A percentile compares a stretch with the other conserved stretches of the same genome.
These are phyloP conservation scores for Ophiosphaerella narmari DNA, from an alignment of 2,329 filamentous ascomycete species.

Conservation along the genomic window DNA sequence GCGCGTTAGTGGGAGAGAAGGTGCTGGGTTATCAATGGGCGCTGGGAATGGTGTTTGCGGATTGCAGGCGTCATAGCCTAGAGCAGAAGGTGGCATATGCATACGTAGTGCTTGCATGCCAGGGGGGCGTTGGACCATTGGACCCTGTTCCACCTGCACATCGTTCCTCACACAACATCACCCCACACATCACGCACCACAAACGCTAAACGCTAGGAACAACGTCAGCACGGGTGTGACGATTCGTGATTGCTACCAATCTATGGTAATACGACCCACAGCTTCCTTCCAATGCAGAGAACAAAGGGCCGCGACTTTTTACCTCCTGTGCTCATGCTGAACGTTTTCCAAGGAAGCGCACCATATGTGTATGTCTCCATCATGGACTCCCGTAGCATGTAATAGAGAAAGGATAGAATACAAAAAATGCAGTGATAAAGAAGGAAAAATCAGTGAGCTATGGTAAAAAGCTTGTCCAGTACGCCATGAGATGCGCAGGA, in stretches of 20 bases:
- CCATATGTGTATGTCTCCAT: conserved; percentile 17
- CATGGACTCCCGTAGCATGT: conserved; percentile 22
- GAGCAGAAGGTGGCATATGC: conserved; percentile 5
- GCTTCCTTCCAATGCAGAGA: conserved; percentile 1
- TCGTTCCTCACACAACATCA: neutral
- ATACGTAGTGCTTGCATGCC: neutral
- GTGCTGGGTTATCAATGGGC: neutral
- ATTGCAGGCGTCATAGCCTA: conserved; percentile 7
- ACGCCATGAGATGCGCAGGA: conserved; percentile 39
- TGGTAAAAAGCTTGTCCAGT: conserved; percentile 14
- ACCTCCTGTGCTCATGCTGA: conserved; percentile 11
- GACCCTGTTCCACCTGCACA: neutral
- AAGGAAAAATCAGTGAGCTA: conserved; percentile 8
- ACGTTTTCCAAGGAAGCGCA: conserved; percentile 20
- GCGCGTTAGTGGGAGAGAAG: neutral
- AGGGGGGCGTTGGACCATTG: neutral
- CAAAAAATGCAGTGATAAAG: conserved; percentile 4
- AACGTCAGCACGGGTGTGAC: neutral
- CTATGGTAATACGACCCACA: conserved; percentile 3
- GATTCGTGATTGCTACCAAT: conserved; percentile 2
- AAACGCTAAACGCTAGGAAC: neutral
- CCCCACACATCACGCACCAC: neutral
- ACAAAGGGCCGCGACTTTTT: neutral
- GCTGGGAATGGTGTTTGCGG: neutral
- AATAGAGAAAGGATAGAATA: conserved; percentile 16